These are phyloP conservation scores for Psilocybe cyanescens DNA, from an alignment of 768 basidiomycete genomes.

Conservation along the genomic window DNA sequence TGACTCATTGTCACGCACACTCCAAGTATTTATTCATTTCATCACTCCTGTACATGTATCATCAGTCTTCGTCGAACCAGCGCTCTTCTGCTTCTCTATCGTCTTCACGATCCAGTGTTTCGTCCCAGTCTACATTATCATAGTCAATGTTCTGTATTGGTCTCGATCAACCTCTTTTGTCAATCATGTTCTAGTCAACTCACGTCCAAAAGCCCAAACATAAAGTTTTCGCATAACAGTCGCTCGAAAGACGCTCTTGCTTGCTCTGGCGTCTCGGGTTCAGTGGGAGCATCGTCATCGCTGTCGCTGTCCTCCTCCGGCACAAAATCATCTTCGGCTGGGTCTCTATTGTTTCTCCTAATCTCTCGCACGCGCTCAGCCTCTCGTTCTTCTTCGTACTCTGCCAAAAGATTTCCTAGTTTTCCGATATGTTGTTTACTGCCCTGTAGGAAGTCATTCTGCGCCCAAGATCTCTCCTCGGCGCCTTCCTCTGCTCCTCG, in stretches of 20 bases:
- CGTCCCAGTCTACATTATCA: constrained; percentile 76
- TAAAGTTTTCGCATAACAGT: constrained; percentile 67
- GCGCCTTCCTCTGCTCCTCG: constrained; percentile 52
- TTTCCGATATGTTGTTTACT: constrained; percentile 67
- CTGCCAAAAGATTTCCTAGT: constrained; percentile 64
- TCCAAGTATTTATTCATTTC: constrained; percentile 3
- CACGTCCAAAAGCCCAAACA: constrained; percentile 78
- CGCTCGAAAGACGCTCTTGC: constrained; percentile 57
- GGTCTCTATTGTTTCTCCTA: constrained; percentile 45
- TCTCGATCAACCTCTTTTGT: background rate
- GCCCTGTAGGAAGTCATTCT: constrained; percentile 62
- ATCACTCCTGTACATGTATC: background rate
- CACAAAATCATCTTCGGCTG: constrained; percentile 47
- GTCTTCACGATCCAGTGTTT: constrained; percentile 60
- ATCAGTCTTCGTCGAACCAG: constrained; percentile 71
- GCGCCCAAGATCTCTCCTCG: constrained; percentile 76
- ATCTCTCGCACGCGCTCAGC: constrained; percentile 58
- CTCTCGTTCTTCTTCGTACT: constrained; percentile 80
- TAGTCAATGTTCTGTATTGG: constrained; percentile 64
- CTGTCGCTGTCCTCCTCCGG: constrained; percentile 75
- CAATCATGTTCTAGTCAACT: constrained; percentile 51
- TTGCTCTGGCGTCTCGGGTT: constrained; percentile 52
- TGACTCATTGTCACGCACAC: constrained; percentile 18
- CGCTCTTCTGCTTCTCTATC: constrained; percentile 67
- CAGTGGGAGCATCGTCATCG: constrained; percentile 37